Evolutionary conservation across 2,329 filamentous ascomycete species (phyloP).

Genomic region (Epichloe uncinata): DNA sequence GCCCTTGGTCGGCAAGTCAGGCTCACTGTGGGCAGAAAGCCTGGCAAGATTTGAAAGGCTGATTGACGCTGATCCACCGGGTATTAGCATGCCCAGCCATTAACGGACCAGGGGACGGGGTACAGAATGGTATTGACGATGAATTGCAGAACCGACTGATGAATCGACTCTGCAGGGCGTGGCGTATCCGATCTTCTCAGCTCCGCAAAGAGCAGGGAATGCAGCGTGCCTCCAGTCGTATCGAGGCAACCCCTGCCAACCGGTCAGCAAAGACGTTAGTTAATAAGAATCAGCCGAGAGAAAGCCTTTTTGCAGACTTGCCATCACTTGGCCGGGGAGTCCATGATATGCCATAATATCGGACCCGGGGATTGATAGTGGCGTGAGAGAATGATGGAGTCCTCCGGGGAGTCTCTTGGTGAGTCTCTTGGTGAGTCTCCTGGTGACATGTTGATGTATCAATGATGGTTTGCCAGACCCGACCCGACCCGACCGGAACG

Average conservation of each 20-base stretch:
- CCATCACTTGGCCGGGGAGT: neutral
- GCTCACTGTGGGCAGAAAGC: neutral
- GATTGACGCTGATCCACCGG: neutral
- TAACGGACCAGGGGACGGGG: neutral
- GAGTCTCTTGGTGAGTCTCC: too few relatives aligned
- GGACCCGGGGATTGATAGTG: neutral
- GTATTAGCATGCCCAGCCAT: neutral
- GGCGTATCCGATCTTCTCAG: slow-evolving; percentile 4
- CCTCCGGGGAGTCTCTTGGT: too few relatives aligned
- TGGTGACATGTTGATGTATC: too few relatives aligned
- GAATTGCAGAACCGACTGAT: neutral
- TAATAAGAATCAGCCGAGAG: neutral
- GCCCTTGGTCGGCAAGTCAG: neutral
- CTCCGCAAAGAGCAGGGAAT: slow-evolving; percentile 1
- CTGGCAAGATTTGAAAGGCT: neutral
- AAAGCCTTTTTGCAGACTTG: neutral
- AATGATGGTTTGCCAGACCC: too few relatives aligned
- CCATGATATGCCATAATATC: neutral
- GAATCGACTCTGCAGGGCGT: slow-evolving; percentile 3
- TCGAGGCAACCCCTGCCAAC: neutral
- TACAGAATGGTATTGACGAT: neutral
- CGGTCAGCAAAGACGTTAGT: neutral
- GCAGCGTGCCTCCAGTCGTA: neutral
- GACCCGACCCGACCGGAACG: too few relatives aligned
- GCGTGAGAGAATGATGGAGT: neutral